phyloP scores from a whole-genome alignment of 2,329 filamentous ascomycete genomes.

The Alternaria dauci region DNA sequence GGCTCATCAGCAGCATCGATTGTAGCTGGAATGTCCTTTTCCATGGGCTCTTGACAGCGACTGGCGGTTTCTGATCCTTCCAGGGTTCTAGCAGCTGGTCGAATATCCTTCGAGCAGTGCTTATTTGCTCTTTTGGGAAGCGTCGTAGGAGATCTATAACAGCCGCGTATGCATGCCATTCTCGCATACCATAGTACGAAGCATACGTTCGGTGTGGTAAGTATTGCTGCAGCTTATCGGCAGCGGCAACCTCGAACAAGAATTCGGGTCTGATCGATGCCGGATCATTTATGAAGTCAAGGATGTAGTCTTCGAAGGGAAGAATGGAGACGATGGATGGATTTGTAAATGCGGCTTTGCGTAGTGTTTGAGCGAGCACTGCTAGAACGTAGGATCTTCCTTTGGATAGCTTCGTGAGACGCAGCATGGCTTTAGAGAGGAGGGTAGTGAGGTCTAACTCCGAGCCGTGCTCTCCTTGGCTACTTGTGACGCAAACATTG shows the following conservation, averaged over 20 bases:
- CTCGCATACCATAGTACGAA: conserved; percentile 56
- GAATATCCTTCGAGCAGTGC: conserved; percentile 41
- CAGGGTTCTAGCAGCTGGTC: conserved; percentile 53
- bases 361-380: conserved; percentile 40
- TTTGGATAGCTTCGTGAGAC: conserved; percentile 42
- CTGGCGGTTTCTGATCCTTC: conserved; percentile 53
- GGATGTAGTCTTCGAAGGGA: conserved; percentile 51
- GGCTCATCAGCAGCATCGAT: conserved; percentile 54
- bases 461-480: not conserved
- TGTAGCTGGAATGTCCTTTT: conserved; percentile 60
- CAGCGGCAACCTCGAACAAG: conserved; percentile 55
- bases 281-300: conserved; percentile 52
- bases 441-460: conserved; percentile 23
- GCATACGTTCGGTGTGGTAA: conserved; percentile 48
- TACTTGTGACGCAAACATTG: conserved; percentile 22
- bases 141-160: conserved; percentile 57
- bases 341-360: conserved; percentile 38
- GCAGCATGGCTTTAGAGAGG: conserved; percentile 33
- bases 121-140: conserved; percentile 40
- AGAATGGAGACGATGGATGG: conserved; percentile 45
- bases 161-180: conserved; percentile 55
- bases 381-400: conserved; percentile 48
- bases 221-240: conserved; percentile 42
- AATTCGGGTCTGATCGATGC: conserved; percentile 56
- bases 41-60: conserved; percentile 57